These are phyloP conservation scores for Cyamopsis tetragonoloba DNA, from an alignment of 306 rosid genomes.

Conservation along the genomic window DNA sequence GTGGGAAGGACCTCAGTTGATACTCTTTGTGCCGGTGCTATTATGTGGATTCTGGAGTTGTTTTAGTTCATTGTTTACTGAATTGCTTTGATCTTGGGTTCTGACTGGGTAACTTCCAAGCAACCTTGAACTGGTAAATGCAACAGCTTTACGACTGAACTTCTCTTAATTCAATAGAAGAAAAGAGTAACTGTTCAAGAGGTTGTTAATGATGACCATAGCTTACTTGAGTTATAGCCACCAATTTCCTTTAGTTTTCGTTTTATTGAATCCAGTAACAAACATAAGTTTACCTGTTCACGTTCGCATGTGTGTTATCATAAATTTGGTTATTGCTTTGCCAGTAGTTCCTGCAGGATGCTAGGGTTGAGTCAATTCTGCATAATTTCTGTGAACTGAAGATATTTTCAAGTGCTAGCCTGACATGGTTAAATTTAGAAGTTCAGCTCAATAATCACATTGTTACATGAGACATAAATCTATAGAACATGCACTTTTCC, in stretches of 20 bases:
- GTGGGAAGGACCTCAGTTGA: neutral
- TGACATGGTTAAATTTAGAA: neutral
- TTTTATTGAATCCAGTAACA: neutral
- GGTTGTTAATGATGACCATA: neutral
- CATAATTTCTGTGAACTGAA: neutral
- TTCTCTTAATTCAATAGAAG: neutral
- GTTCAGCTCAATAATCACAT: neutral
- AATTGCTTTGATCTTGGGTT: constrained; percentile 6
- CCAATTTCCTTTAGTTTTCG: neutral
- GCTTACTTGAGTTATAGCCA: neutral
- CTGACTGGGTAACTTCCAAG: neutral
- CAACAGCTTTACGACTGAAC: constrained; percentile 12
- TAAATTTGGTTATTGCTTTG: neutral
- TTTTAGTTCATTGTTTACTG: neutral
- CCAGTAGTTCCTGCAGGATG: neutral
- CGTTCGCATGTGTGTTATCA: neutral
- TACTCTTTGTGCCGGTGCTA: neutral
- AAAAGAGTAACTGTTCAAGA: neutral
- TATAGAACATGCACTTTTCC: neutral
- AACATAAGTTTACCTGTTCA: neutral
- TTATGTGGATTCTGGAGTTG: constrained; percentile 6
- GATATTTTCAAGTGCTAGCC: neutral
- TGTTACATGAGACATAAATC: neutral
- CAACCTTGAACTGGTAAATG: constrained; percentile 20
- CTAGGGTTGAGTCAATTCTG: neutral